Base-by-base conservation (phyloP, 1,139 yeast genomes). In the Hyphopichia pseudoburtonii region DNA sequence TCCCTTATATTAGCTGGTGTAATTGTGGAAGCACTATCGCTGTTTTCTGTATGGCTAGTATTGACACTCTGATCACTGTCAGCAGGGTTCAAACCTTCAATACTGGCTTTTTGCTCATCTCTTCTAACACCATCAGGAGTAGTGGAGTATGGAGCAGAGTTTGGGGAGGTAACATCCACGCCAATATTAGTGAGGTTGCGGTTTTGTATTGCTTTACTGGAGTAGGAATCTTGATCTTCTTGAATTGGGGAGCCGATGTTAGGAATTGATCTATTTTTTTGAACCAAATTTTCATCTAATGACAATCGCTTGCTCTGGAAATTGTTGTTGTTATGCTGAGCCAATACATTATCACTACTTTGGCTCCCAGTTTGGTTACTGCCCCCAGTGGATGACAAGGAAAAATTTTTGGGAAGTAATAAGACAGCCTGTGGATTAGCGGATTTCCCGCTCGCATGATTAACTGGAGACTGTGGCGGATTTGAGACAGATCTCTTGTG, bases 391-490 rank as follows among this genome's bases (percentile, higher is more conserved):
- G 31, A 28, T 1, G 64, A 56, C 14, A 67, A 51, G 3, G 76
- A 64, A 42, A 70, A 72, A 45, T 72, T 72, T 48, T 67, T 72
- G 1, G 78, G 78, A 28, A 72, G 53, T 27, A 72, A 55, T 35
- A 72, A 57, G 7, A 72, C 70, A 7, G 76, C 76, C 40, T 63
- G 69, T 10, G 60, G 48, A 35, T 48, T 51, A 14, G 37, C 14
- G 4, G 18, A 17, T 10, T 25, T 28, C 10, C 19, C 12, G 19
- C 27, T 32, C 5, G 26, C n/a, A 11, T 22, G 15, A 28, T 31
- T 14, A 15, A 43, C 41, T 3, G 67, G 65, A 1, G 67, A 54
- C 32, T 55, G 57, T 2, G 63, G 55, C 6, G 73, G 70, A 39
- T 62, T 65, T 1, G 72, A 63, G 24, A 54, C 59, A 0, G 73